Evolutionary conservation across 1,284 basidiomycete species (phyloP).

Genomic region (Malassezia yamatoensis): DNA sequence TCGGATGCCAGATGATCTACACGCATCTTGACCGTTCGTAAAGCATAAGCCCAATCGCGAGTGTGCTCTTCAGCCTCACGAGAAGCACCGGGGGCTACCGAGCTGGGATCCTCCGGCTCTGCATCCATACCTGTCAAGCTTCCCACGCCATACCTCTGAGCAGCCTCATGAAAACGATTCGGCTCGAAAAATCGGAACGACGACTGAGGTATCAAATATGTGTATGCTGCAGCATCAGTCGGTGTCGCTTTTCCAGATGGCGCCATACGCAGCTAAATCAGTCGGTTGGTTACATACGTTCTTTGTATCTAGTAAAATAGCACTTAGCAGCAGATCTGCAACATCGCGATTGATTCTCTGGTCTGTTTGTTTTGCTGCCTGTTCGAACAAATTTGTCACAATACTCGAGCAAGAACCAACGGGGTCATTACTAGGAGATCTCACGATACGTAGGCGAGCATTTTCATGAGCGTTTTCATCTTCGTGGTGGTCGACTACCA

Average conservation of each 20-base stretch:
- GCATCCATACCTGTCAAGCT: not conserved
- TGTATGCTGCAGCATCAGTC: slow-evolving; percentile 25
- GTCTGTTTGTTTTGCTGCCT: not conserved
- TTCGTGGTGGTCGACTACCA: slow-evolving; percentile 85
- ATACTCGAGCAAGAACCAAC: slow-evolving; percentile 29
- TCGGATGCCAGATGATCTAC: slow-evolving; percentile 52
- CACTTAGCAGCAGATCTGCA: slow-evolving; percentile 46
- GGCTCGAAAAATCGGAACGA: slow-evolving; percentile 19
- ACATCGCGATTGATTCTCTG: slow-evolving; percentile 10
- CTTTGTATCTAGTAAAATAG: slow-evolving; percentile 48
- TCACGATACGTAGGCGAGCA: slow-evolving; percentile 37
- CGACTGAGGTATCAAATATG: slow-evolving; percentile 23
- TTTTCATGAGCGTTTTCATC: slow-evolving; percentile 63
- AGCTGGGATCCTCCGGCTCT: not conserved
- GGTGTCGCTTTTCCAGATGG: slow-evolving; percentile 4
- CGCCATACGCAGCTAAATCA: slow-evolving; percentile 21
- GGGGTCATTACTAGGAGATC: slow-evolving; percentile 26
- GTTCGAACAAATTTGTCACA: slow-evolving; percentile 25
- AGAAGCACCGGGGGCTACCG: not conserved
- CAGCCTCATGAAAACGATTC: not conserved
- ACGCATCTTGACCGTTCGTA: slow-evolving; percentile 69
- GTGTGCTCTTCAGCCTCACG: slow-evolving; percentile 11
- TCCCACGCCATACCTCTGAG: not conserved
- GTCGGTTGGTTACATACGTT: slow-evolving; percentile 17
- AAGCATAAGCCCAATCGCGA: slow-evolving; percentile 52